phyloP scores from a whole-genome alignment of 2,329 filamentous ascomycete genomes.

The Cladosporium cucumerinum region DNA sequence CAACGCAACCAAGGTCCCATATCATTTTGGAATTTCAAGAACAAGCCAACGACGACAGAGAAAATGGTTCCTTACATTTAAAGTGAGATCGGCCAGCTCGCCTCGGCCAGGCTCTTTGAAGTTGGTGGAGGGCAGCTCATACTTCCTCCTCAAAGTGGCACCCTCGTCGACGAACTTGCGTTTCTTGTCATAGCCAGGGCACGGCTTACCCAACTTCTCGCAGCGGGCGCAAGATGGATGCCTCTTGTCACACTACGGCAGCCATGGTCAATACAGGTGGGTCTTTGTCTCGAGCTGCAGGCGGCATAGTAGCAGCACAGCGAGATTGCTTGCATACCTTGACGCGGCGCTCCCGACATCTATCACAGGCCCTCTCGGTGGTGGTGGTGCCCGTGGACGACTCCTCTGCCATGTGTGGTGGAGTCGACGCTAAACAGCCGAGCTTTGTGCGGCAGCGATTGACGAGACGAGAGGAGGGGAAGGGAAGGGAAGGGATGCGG shows the following conservation, averaged over 20 bases:
- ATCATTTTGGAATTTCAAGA: background rate
- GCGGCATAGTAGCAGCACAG: background rate
- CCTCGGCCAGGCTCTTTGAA: constrained; percentile 1
- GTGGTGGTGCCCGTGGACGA: background rate
- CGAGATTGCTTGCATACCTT: constrained; percentile 26
- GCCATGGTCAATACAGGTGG: background rate
- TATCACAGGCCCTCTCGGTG: constrained; percentile 33
- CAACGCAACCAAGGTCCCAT: background rate
- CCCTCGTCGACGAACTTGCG: constrained; percentile 37
- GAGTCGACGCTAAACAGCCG: constrained; percentile 1
- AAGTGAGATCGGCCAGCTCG: constrained; percentile 13
- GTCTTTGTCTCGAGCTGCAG: background rate
- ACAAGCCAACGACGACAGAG: background rate
- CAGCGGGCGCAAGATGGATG: constrained; percentile 32
- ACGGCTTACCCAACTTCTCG: constrained; percentile 36
- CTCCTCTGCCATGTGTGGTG: constrained; percentile 5
- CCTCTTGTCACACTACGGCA: constrained; percentile 31
- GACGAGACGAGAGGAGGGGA: background rate
- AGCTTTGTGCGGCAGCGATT: constrained; percentile 2
- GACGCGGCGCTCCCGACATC: constrained; percentile 34
- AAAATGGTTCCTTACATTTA: constrained; percentile 4
- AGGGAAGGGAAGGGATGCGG: background rate
- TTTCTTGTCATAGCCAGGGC: constrained; percentile 37
- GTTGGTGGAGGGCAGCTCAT: constrained; percentile 18
- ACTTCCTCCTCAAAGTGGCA: constrained; percentile 32